Evolutionary conservation across 495 filamentous ascomycete species (phyloP).

Genomic region (Neurospora sp.): DNA sequence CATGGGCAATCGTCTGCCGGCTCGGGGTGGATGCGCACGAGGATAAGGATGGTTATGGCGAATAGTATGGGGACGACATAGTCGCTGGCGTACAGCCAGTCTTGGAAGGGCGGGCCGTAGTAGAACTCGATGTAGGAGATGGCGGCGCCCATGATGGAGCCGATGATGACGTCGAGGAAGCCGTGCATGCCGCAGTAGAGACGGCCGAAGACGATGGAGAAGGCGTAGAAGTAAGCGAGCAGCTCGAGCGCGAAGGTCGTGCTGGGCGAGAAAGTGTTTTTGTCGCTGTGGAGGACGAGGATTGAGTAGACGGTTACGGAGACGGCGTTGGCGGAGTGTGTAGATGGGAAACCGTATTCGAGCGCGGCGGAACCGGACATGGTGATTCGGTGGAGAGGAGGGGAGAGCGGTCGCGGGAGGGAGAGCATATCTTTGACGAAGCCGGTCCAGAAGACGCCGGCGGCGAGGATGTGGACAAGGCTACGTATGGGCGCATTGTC

Average conservation of each 20-base stretch:
- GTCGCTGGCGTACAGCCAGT: slow-evolving; percentile 48
- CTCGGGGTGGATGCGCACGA: slow-evolving; percentile 88
- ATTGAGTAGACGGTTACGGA: slow-evolving; percentile 84
- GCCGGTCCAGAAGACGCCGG: slow-evolving; percentile 86
- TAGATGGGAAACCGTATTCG: slow-evolving; percentile 95
- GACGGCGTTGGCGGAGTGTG: slow-evolving; percentile 93
- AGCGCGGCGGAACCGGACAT: slow-evolving; percentile 92
- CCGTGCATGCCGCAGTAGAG: slow-evolving; percentile 99
- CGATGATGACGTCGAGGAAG: slow-evolving; percentile 79
- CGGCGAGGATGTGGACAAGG: slow-evolving; percentile 77
- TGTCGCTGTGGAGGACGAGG: slow-evolving; percentile 49
- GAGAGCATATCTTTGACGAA: slow-evolving; percentile 92
- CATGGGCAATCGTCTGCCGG: slow-evolving; percentile 95
- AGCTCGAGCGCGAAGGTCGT: slow-evolving; percentile 51
- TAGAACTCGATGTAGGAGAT: slow-evolving; percentile 60
- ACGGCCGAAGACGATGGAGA: slow-evolving; percentile 83
- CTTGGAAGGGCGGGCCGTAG: slow-evolving; percentile 57
- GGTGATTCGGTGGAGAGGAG: slow-evolving; percentile 86
- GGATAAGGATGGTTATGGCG: slow-evolving; percentile 53
- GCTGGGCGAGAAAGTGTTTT: slow-evolving; percentile 38
- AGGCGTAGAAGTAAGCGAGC: slow-evolving; percentile 69
- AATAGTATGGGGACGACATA: slow-evolving; percentile 50
- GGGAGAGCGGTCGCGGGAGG: slow-evolving; percentile 87
- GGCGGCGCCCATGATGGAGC: slow-evolving; percentile 59
- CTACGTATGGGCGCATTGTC: slow-evolving; percentile 32